Evolutionary conservation across 257 asterid genomes (phyloP).

Genomic region (Forsythia viridissima): DNA sequence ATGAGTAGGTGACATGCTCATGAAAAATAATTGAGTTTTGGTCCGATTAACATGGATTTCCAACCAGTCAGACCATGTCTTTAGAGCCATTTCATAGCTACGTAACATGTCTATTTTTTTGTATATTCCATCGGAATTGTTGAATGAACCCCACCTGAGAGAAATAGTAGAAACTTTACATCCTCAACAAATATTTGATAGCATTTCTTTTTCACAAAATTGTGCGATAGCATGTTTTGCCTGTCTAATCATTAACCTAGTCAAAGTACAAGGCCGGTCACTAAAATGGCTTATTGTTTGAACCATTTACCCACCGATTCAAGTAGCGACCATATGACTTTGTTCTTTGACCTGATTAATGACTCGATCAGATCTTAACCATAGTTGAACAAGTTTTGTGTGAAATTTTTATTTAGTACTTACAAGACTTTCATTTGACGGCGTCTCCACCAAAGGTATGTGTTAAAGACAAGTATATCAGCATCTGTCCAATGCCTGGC

Average conservation of each 20-base stretch:
- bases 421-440: conserved; percentile 71
- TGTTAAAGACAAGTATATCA: conserved; percentile 66
- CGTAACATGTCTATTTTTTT: conserved; percentile 73
- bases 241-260: not conserved
- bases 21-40: conserved; percentile 64
- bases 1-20: conserved; percentile 89
- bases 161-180: not conserved
- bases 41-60: conserved; percentile 75
- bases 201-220: not conserved
- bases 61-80: conserved; percentile 90
- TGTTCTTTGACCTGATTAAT: not conserved
- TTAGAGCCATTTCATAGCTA: conserved; percentile 81
- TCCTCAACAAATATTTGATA: not conserved
- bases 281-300: not conserved
- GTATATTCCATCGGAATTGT: conserved; percentile 57
- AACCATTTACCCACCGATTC: not conserved
- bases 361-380: not conserved
- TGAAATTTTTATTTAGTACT: conserved; percentile 23
- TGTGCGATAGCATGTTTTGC: not conserved
- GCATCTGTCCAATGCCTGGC: conserved; percentile 79
- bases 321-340: not conserved
- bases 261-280: not conserved
- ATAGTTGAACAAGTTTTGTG: not conserved
- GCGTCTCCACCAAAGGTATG: conserved; percentile 88
- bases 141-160: conserved; percentile 80